Percentiles rank a stretch among this genome's conserved stretches.
phyloP scores from a whole-genome alignment of 179 eudicot genomes.

The Heliamphora pulchella region DNA sequence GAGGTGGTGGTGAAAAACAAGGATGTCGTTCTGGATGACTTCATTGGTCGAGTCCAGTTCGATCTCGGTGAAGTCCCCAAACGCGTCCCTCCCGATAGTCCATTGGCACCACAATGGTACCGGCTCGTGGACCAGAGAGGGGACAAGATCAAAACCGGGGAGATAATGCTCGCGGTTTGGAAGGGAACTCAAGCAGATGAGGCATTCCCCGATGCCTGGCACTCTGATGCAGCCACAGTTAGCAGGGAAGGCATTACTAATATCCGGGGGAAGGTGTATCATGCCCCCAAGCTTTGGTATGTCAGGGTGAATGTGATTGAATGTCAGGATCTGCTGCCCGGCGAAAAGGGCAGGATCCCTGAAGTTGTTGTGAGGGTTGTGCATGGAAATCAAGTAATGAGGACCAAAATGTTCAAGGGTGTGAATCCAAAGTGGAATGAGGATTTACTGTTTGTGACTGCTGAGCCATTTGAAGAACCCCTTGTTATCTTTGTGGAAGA shows the following conservation, averaged over 20 bases:
- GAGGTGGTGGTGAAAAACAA: constrained; percentile 64
- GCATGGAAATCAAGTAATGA: constrained; percentile 42
- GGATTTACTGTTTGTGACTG: constrained; percentile 61
- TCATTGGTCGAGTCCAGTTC: constrained; percentile 52
- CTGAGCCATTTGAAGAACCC: constrained; percentile 72
- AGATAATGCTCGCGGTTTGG: constrained; percentile 87
- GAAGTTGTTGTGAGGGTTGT: constrained; percentile 47
- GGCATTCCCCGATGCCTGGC: constrained; percentile 83
- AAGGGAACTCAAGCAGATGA: constrained; percentile 91
- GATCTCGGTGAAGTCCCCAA: constrained; percentile 68
- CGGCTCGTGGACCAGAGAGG: constrained; percentile 55
- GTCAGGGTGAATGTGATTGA: constrained; percentile 77
- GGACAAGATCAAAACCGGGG: constrained; percentile 46
- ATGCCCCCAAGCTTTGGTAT: constrained; percentile 81
- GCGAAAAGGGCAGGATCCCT: constrained; percentile 43
- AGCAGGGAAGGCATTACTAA: constrained; percentile 56
- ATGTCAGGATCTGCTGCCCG: constrained; percentile 61
- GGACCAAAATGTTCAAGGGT: constrained; percentile 39
- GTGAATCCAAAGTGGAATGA: constrained; percentile 73
- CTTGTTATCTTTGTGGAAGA: constrained; percentile 55
- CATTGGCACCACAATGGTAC: constrained; percentile 86
- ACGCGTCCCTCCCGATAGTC: constrained; percentile 81
- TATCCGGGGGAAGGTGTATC: constrained; percentile 69
- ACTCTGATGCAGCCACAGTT: constrained; percentile 73
- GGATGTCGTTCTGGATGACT: constrained; percentile 49